phyloP scores from a whole-genome alignment of 306 rosid genomes.

The Styphnolobium japonicum region DNA sequence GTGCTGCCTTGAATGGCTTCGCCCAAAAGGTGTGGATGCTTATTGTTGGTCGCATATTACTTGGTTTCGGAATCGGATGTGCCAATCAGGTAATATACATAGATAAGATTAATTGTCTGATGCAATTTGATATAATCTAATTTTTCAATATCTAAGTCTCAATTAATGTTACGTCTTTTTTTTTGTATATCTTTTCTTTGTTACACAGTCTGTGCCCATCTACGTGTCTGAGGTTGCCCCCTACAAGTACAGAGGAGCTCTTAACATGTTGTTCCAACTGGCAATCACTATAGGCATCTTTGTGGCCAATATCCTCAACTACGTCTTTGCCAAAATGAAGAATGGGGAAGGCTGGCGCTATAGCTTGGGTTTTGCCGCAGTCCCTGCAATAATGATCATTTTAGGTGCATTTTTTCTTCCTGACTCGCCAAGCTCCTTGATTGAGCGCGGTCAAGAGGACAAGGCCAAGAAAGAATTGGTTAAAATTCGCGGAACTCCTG shows the following conservation, averaged over 20 bases:
- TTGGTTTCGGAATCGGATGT: conserved; percentile 55
- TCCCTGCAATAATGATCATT: conserved; percentile 49
- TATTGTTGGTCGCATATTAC: conserved; percentile 45
- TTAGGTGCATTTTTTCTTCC: conserved; percentile 40
- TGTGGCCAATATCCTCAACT: conserved; percentile 44
- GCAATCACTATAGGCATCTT: conserved; percentile 53
- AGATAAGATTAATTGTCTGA: no score
- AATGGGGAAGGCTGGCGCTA: conserved; percentile 58
- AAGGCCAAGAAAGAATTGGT: conserved; percentile 38
- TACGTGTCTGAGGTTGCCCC: conserved; percentile 60
- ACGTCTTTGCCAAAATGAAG: conserved; percentile 20
- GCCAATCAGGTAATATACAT: conserved; percentile 47
- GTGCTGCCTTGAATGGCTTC: conserved; percentile 46
- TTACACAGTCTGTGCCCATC: conserved; percentile 56
- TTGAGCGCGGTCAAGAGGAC: conserved; percentile 30
- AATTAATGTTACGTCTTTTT: neutral
- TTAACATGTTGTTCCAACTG: conserved; percentile 55
- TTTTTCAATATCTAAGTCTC: neutral
- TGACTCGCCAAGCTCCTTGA: conserved; percentile 53
- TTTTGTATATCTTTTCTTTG: neutral
- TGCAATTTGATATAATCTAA: no score
- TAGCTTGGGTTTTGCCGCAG: conserved; percentile 48
- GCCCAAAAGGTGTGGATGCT: conserved; percentile 43
- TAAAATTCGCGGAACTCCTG: conserved; percentile 1
- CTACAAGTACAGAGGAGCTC: conserved; percentile 36